These are phyloP conservation scores for Floccularia luteovirens DNA, from an alignment of 768 basidiomycete species.

Conservation along the genomic window DNA sequence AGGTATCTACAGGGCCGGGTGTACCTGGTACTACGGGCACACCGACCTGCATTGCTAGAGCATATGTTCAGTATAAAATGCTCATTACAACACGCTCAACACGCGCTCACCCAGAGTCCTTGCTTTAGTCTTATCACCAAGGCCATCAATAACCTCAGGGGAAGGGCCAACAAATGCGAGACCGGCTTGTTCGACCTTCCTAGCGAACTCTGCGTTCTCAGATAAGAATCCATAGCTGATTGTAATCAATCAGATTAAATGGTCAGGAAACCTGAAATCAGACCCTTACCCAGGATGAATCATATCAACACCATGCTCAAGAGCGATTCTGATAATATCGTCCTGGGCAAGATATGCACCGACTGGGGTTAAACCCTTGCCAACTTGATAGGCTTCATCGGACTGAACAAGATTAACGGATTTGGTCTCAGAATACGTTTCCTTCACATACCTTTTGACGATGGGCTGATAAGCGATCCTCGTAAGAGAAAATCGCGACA, in stretches of 20 bases:
- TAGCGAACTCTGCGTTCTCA: conserved; percentile 95
- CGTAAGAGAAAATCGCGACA: conserved; percentile 96
- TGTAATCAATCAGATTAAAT: not conserved
- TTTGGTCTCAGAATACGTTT: conserved; percentile 20
- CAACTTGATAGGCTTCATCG: conserved; percentile 98
- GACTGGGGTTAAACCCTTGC: conserved; percentile 92
- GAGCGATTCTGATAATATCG: conserved; percentile 92
- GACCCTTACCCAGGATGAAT: conserved; percentile 87
- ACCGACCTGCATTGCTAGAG: conserved; percentile 74
- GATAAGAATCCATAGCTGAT: conserved; percentile 92
- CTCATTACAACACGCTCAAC: conserved; percentile 6
- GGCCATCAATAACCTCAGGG: conserved; percentile 93
- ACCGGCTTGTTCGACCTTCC: conserved; percentile 96
- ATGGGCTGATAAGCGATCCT: conserved; percentile 95
- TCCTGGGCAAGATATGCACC: conserved; percentile 97
- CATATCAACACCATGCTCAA: conserved; percentile 99
- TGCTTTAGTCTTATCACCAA: conserved; percentile 99
- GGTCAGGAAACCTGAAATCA: not conserved
- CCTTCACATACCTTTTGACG: conserved; percentile 74
- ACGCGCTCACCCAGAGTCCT: conserved; percentile 77
- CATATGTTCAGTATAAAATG: conserved; percentile 6
- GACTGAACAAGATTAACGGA: conserved; percentile 41
- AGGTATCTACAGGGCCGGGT: conserved; percentile 82
- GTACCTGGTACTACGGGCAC: conserved; percentile 98
- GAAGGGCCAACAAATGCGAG: conserved; percentile 94